Percentiles rank a stretch among this genome's conserved stretches.
Evolutionary conservation across 371 early-diverging fungal genomes (phyloP).

Genomic region (Amoeboaphelidium protococcarum): DNA sequence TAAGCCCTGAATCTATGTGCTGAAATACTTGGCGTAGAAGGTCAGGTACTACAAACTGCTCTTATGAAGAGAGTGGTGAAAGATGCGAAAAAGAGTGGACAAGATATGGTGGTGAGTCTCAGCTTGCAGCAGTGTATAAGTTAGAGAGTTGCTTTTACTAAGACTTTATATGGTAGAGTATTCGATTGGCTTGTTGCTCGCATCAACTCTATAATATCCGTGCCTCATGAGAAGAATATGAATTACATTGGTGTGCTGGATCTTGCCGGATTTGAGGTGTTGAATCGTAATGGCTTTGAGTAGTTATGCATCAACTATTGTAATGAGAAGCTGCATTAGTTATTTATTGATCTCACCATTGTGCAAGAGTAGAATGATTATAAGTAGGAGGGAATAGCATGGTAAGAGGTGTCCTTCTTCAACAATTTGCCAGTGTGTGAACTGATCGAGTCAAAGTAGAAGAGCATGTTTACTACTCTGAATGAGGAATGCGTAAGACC

Average conservation of each 20-base stretch:
- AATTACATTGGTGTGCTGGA: conserved; percentile 22
- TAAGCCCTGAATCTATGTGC: not conserved
- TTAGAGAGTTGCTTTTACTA: conserved; percentile 10
- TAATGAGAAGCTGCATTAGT: conserved; percentile 33
- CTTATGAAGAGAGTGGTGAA: conserved; percentile 6
- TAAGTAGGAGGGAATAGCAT: conserved; percentile 18
- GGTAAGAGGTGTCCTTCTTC: conserved; percentile 26
- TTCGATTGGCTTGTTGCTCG: conserved; percentile 10
- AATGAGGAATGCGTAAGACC: conserved; percentile 30
- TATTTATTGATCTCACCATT: conserved; percentile 23
- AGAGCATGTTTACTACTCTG: conserved; percentile 20
- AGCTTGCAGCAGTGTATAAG: conserved; percentile 5
- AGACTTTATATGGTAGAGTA: conserved; percentile 11
- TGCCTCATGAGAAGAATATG: not conserved
- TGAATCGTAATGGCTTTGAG: conserved; percentile 19
- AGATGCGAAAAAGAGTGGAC: conserved; percentile 4
- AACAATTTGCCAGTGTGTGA: conserved; percentile 12
- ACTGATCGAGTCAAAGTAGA: conserved; percentile 9
- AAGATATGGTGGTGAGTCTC: conserved; percentile 5
- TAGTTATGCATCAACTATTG: conserved; percentile 29
- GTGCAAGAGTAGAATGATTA: conserved; percentile 20
- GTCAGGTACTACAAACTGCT: conserved; percentile 1
- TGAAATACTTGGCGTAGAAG: conserved; percentile 4
- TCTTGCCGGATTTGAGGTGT: conserved; percentile 35
- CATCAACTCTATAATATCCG: not conserved